phyloP scores from a whole-genome alignment of 148 eudicot genomes.

The Heliamphora exappendiculata region DNA sequence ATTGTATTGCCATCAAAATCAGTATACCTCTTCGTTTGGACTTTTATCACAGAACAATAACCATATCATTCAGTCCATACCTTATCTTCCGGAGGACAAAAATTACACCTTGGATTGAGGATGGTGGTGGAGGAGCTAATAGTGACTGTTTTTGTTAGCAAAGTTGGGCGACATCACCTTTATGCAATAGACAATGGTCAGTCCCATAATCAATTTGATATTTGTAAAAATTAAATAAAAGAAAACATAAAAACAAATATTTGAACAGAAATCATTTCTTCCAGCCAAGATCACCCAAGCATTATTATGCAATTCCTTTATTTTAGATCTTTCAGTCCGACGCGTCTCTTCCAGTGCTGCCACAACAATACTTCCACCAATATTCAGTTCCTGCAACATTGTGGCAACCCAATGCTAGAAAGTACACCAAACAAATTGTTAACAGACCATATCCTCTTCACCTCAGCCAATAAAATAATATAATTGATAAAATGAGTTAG shows the following conservation, averaged over 20 bases:
- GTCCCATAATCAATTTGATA: background rate
- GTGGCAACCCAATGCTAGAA: conserved; percentile 8
- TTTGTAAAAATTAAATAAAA: background rate
- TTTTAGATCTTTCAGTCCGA: conserved; percentile 71
- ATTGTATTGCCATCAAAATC: background rate
- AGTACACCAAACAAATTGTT: no score
- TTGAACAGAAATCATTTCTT: background rate
- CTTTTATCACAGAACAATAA: background rate
- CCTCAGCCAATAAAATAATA: background rate
- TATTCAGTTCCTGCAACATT: conserved; percentile 68
- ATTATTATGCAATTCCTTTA: conserved; percentile 67
- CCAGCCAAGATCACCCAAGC: conserved; percentile 93
- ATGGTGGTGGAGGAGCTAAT: conserved; percentile 75
- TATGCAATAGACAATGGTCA: conserved; percentile 14
- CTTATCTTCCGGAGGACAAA: conserved; percentile 69
- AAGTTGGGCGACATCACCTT: conserved; percentile 97
- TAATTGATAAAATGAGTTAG: background rate
- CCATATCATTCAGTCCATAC: conserved; percentile 27
- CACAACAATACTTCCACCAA: conserved; percentile 76
- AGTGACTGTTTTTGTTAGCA: conserved; percentile 87
- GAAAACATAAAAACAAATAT: background rate
- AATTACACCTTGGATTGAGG: conserved; percentile 75
- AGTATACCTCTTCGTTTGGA: background rate
- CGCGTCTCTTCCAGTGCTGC: conserved; percentile 91
- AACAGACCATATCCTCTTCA: background rate